Evolutionary conservation across 2,329 filamentous ascomycete species (phyloP).

Genomic region (Aspergillus novoparasiticus): DNA sequence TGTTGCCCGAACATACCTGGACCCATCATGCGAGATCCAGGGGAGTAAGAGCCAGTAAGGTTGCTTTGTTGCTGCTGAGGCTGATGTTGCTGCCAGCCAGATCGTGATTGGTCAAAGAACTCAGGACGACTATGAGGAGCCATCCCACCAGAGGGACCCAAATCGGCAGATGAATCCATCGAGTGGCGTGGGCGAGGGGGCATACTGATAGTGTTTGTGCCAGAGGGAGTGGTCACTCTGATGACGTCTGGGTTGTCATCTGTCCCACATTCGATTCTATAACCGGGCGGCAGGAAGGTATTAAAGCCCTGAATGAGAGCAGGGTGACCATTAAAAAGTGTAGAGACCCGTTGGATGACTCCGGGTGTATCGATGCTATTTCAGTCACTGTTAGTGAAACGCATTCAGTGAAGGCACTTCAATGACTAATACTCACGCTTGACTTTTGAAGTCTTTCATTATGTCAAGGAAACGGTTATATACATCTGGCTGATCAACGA

Average conservation of each 20-base stretch:
- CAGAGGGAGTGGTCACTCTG: constrained; percentile 93
- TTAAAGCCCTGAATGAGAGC: constrained; percentile 97
- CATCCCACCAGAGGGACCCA: constrained; percentile 34
- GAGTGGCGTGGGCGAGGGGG: constrained; percentile 38
- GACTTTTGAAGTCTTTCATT: constrained; percentile 99
- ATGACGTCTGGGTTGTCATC: constrained; percentile 96
- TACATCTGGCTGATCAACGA: constrained; percentile 93
- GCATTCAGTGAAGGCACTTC: background rate
- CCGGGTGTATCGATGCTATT: constrained; percentile 87
- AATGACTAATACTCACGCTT: constrained; percentile 66
- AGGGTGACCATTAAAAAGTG: constrained; percentile 92
- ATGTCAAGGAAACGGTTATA: constrained; percentile 97
- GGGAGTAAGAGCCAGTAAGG: constrained; percentile 43
- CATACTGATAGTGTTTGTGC: constrained; percentile 93
- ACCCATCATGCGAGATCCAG: constrained; percentile 41
- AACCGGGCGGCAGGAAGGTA: constrained; percentile 92
- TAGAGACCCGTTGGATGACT: constrained; percentile 94
- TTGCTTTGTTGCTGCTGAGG: constrained; percentile 34
- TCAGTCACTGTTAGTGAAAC: constrained; percentile 18
- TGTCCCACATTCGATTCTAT: constrained; percentile 92
- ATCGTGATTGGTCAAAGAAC: constrained; percentile 44
- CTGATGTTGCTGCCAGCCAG: constrained; percentile 42
- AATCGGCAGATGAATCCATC: constrained; percentile 36
- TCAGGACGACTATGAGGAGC: constrained; percentile 38
- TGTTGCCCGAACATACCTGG: constrained; percentile 41